Percentiles rank a stretch among this genome's conserved stretches.
Evolutionary conservation across 2,329 filamentous ascomycete genomes (phyloP).

Genomic region (Pseudopyricularia cyperi): DNA sequence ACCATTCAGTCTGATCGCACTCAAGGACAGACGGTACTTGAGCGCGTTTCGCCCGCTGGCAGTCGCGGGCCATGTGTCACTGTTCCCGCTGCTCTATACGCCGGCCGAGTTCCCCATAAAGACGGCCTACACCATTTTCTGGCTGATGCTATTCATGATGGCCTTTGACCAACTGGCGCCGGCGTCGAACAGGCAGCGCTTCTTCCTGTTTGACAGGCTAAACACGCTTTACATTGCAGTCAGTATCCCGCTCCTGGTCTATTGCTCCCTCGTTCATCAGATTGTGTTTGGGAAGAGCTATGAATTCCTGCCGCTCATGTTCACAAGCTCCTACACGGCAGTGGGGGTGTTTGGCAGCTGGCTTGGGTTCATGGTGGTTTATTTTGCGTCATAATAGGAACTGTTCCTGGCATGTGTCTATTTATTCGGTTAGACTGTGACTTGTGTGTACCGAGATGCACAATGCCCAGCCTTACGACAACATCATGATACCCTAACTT

Average conservation of each 20-base stretch:
- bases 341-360: slow-evolving; percentile 93
- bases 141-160: slow-evolving; percentile 76
- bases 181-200: slow-evolving; percentile 62
- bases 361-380: slow-evolving; percentile 88
- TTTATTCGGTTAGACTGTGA: no score
- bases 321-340: slow-evolving; percentile 88
- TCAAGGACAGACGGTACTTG: slow-evolving; percentile 80
- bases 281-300: slow-evolving; percentile 71
- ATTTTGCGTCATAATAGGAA: slow-evolving; percentile 46
- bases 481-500: no score
- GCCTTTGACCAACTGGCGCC: slow-evolving; percentile 81
- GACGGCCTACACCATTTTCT: slow-evolving; percentile 81
- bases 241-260: slow-evolving; percentile 77
- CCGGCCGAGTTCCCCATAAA: slow-evolving; percentile 89
- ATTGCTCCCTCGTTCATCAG: slow-evolving; percentile 74
- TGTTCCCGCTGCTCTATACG: slow-evolving; percentile 90
- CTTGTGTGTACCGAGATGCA: no score
- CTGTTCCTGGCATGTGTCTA: not conserved
- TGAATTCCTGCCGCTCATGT: slow-evolving; percentile 93
- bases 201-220: slow-evolving; percentile 86
- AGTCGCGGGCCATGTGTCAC: slow-evolving; percentile 85
- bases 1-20: slow-evolving; percentile 83
- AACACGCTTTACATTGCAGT: slow-evolving; percentile 80
- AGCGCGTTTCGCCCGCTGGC: slow-evolving; percentile 85
- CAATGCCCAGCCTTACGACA: no score